Conservation (phyloP, 345 rosid genomes). For the Stellera chamaejasme region DNA sequence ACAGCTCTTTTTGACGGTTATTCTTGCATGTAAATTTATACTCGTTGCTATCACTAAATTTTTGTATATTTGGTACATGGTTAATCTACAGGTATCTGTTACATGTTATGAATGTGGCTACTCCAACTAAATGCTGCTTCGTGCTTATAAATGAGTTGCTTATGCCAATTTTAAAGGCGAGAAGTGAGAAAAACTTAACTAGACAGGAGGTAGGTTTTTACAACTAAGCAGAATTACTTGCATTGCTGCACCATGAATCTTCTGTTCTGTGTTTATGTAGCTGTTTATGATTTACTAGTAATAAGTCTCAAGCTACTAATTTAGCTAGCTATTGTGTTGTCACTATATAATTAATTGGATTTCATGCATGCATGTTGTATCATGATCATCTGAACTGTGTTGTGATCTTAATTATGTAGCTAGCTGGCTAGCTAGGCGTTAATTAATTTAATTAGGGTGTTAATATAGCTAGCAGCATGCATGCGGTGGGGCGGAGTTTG, state of each 20-base stretch:
- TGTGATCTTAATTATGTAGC: too few relatives aligned
- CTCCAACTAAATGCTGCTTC: constrained; percentile 85
- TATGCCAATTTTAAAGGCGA: constrained; percentile 62
- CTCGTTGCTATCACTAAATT: background rate
- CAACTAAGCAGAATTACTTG: constrained; percentile 1
- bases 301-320: too few relatives aligned
- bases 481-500: too few relatives aligned
- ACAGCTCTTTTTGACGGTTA: constrained; percentile 2
- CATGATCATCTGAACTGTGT: too few relatives aligned
- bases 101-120: constrained; percentile 89
- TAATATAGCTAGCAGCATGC: too few relatives aligned
- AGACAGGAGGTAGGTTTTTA: constrained; percentile 66
- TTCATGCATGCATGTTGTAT: too few relatives aligned
- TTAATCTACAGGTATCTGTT: constrained; percentile 57
- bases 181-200: constrained; percentile 58
- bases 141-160: constrained; percentile 78
- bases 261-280: background rate
- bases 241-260: background rate
- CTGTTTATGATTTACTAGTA: background rate
- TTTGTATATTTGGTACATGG: background rate
- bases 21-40: background rate
- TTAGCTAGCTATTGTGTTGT: too few relatives aligned
- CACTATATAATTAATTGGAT: too few relatives aligned
- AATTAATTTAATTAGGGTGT: too few relatives aligned
- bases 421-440: too few relatives aligned